Evolutionary conservation across 257 asterid species (phyloP).

Genomic region (Petrea volubilis): DNA sequence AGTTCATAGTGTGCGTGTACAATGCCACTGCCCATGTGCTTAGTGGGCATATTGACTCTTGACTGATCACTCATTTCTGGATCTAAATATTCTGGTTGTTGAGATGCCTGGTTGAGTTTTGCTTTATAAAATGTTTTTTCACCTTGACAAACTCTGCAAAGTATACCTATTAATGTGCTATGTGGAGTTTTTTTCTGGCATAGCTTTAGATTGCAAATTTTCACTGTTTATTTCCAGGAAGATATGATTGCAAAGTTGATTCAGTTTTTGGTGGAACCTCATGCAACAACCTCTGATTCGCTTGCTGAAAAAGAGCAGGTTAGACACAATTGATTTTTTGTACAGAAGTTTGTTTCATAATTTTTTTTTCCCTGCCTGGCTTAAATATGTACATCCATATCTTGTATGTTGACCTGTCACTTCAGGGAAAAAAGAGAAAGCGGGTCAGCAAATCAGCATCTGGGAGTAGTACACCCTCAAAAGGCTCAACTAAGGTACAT

Average conservation of each 20-base stretch:
- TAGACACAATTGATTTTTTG: background rate
- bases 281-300: conserved; percentile 67
- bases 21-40: background rate
- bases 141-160: background rate
- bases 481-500: conserved; percentile 69
- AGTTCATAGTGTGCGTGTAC: background rate
- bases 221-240: conserved; percentile 56
- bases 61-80: background rate
- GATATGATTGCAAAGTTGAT: conserved; percentile 74
- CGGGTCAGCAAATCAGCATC: conserved; percentile 57
- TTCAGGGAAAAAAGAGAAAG: conserved; percentile 78
- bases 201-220: conserved; percentile 4
- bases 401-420: conserved; percentile 38
- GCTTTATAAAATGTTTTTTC: background rate
- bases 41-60: conserved; percentile 6
- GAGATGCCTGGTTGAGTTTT: background rate
- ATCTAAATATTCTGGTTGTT: conserved; percentile 18
- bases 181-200: background rate
- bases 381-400: background rate
- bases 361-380: conserved; percentile 12
- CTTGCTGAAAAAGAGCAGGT: conserved; percentile 93
- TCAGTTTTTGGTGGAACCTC: conserved; percentile 85
- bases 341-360: background rate
- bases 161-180: background rate
- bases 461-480: conserved; percentile 54